Base-by-base conservation (phyloP, 345 rosid species). In the Nephelium lappaceum region DNA sequence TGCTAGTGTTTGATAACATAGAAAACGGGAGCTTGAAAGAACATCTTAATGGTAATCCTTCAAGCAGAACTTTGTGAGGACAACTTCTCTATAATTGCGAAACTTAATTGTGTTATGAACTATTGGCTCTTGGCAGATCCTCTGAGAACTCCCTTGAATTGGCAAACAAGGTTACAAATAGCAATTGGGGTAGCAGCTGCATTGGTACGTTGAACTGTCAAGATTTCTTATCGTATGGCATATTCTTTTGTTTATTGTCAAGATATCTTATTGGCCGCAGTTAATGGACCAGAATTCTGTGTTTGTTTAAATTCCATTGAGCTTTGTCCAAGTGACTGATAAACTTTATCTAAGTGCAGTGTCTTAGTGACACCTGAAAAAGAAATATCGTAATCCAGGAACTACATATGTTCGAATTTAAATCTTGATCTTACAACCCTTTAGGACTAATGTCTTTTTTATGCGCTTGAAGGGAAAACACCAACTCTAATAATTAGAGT, bases 111-210 rank as follows among this genome's bases (percentile, higher is more conserved):
- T 39, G 42, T 76, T 1, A 23, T 38, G 42, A 77, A 8, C 24
- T 12, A 18, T 75, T 80, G 27, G 70, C 73, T 78, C 78, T 78
- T 86, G 55, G 65, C 90, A 96, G 99, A 96, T 91, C 99, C 98
- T 74, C 90, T 94, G 4, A 93, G 79, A 85, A 96, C 97, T 78
- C 98, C 98, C 62, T 83, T 96, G 87, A 87, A 92, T 81, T 96
- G 99, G 99, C 89, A 84, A 80, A 85, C 92, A 38, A 93, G 99
- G 77, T 83, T 91, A 75, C 88, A 86, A 45, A 90, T 94, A 85
- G 97, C 97, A 27, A 82, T 82, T 42, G 97, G 98, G 23, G 97
- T 96, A n/a, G 91, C 94, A 65, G 98, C 99, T 72, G 98, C 99
- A 83, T 61, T 96, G 88, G 99, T 94, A 86, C 81, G 93, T 84